Evolutionary conservation across 495 filamentous ascomycete species (phyloP), one percentile per base, ranked within the genome.

Genomic region (Chaetomium tenue): DNA sequence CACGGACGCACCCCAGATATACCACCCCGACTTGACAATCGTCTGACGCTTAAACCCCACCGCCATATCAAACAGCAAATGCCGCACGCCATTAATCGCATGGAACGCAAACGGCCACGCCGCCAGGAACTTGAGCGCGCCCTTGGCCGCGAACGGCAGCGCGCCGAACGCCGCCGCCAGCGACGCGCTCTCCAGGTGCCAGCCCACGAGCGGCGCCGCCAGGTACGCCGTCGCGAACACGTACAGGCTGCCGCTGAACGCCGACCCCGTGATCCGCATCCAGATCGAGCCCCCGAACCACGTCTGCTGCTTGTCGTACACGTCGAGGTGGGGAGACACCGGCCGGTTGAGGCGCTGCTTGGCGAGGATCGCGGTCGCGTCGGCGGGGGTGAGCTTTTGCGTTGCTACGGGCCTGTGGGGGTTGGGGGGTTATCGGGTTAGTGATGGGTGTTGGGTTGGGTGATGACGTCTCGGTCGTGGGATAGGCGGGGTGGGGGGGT

Each of bases 71-170:
- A 91, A 97, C 37, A 83, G 66, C 78, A 99, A 81, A 83, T 98
- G 94, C 71, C 92, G 86, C n/a, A 95, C 61, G 26, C 95, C 94
- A 79, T 96, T 97, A 68, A 92, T 74, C 64, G 75, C 76, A 78
- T 99, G 95, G 80, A 87, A 98, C 40, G 87, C 86, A 77, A 99
- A 97, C 22, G 93, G 93, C 76, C 89, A 83, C 47, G 91, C 90
- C 40, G 91, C 60, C 15, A 79, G 66, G 61, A 84, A 77, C 86
- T 99, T 99, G 64, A 91, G 67, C n/a, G 72, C 71, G 56, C 89
- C 71, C 84, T 94, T 91, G 64, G 81, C 82, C 52, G 81, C 78
- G 25, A 89, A 44, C 8, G 92, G 90, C 66, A 92, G 85, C 53
- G 86, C 78, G 37, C 81, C 93, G 72, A 95, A 88, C 47, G 89